Evolutionary conservation across 352 stramenopile genomes (phyloP).

Genomic region (Phytophthora boehmeriae): DNA sequence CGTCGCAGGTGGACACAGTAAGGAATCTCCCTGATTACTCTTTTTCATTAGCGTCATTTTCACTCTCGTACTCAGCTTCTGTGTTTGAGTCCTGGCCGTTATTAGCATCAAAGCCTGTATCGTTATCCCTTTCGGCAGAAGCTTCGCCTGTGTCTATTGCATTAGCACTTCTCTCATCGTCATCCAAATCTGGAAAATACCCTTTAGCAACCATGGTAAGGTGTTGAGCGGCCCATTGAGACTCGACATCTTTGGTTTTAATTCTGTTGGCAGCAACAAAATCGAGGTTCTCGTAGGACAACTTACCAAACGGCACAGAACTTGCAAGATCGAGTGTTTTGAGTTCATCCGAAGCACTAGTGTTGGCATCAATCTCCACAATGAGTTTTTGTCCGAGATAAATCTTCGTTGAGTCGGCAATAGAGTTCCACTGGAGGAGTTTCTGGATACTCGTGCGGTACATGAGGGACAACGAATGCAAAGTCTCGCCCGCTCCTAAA

Average conservation of each 20-base stretch:
- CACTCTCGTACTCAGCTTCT: slow-evolving; percentile 9
- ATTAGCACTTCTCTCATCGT: slow-evolving; percentile 29
- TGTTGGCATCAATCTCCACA: slow-evolving; percentile 54
- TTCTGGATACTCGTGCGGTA: slow-evolving; percentile 79
- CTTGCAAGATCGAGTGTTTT: slow-evolving; percentile 56
- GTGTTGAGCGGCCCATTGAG: slow-evolving; percentile 60
- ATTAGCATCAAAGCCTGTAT: slow-evolving; percentile 39
- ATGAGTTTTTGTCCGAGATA: slow-evolving; percentile 83
- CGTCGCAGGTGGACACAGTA: no score
- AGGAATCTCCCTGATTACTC: not conserved
- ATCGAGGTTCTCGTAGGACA: slow-evolving; percentile 66
- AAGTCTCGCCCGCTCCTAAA: slow-evolving; percentile 65
- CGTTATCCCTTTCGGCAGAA: slow-evolving; percentile 30
- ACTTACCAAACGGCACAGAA: slow-evolving; percentile 58
- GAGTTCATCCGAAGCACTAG: slow-evolving; percentile 56
- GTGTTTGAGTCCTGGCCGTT: slow-evolving; percentile 40
- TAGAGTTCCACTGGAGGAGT: slow-evolving; percentile 70
- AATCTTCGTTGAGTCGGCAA: slow-evolving; percentile 70
- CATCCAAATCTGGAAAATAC: slow-evolving; percentile 59
- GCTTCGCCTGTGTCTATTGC: slow-evolving; percentile 15
- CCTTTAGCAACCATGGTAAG: slow-evolving; percentile 66
- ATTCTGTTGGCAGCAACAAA: slow-evolving; percentile 67
- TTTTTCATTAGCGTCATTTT: slow-evolving; percentile 13
- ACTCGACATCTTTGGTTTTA: slow-evolving; percentile 57
- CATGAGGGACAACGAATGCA: slow-evolving; percentile 74